Base-by-base conservation (phyloP, 1,284 basidiomycete genomes). In the Ceraceosorus guamensis region DNA sequence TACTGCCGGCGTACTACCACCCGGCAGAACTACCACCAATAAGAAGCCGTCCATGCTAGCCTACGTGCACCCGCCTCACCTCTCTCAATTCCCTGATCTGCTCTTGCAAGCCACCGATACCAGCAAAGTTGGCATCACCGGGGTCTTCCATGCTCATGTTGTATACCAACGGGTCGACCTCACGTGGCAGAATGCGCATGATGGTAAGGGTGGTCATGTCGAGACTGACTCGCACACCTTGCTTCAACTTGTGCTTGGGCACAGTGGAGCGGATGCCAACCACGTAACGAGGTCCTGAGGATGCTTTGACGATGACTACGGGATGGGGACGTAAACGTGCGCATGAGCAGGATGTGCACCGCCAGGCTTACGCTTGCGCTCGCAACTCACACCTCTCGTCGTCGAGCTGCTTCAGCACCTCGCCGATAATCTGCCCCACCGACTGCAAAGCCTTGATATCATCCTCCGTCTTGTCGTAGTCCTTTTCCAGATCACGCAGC, bases 151-250 rank as follows among this genome's bases (percentile, higher is more conserved):
- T 82, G 65, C 89, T 93, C 95, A 99, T 99, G 80, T 96, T 97
- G 82, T 98, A 98, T 5, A 99, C 93, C 73, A 95, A 80, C 16
- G 95, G 95, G 76, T 99, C 95, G 31, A 98, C 91, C 78, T 99
- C 95, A 65, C 95, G 84, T 6, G 95, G 95, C 34, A 99, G 81
- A 61, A 98, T 95, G 48, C 70, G 60, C 92, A 99, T 98, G 76
- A 99, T 91, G 6, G 95, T 98, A 41, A 98, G 81, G 1, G 95
- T 98, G 2, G 95, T 99, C 95, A 98, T 98, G 78, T 99, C 95
- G 52, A 99, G 84, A 60, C 91, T 93, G 60, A 99, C 95, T 64
- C 95, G 88, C 8, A 90, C 90, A 53, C 91, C 91, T 32, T 88
- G 80, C 79, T 97, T 97, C 61, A 99, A 86, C 75, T 97, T 97